Percentiles rank a stretch among this genome's conserved stretches.
Conservation (phyloP, 257 asterid species). For the Solanum raphanifolium region DNA sequence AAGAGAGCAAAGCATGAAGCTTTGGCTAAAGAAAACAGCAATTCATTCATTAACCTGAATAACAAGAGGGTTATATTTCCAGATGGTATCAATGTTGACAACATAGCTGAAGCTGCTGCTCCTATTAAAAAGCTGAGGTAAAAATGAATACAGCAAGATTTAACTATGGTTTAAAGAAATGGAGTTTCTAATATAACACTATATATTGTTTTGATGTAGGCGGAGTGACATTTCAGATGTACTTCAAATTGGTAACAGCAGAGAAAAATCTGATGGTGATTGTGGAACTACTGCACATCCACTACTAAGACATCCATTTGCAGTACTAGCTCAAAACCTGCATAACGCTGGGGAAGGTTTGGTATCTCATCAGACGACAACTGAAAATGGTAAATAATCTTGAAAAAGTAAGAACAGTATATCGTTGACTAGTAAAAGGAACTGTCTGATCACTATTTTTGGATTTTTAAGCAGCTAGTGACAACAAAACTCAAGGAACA, state of each 20-base stretch:
- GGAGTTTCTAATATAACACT: not conserved
- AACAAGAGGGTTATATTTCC: constrained; percentile 79
- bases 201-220: constrained; percentile 11
- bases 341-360: constrained; percentile 23
- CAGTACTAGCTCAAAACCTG: constrained; percentile 47
- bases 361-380: constrained; percentile 20
- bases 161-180: not conserved
- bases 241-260: constrained; percentile 23
- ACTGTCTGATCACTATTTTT: not conserved
- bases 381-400: constrained; percentile 18
- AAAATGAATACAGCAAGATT: not conserved
- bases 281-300: constrained; percentile 28
- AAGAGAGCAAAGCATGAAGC: constrained; percentile 89
- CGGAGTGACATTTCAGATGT: constrained; percentile 33
- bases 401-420: not conserved
- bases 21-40: constrained; percentile 67
- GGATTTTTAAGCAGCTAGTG: constrained; percentile 32
- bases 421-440: not conserved
- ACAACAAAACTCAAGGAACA: constrained; percentile 36
- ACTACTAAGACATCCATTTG: constrained; percentile 59
- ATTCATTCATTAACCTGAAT: constrained; percentile 58
- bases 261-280: constrained; percentile 30
- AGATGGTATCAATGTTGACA: constrained; percentile 25
- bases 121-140: constrained; percentile 78
- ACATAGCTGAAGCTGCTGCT: constrained; percentile 36